phyloP scores from a whole-genome alignment of 2,329 filamentous ascomycete species.

The Clarireedia monteithiana region DNA sequence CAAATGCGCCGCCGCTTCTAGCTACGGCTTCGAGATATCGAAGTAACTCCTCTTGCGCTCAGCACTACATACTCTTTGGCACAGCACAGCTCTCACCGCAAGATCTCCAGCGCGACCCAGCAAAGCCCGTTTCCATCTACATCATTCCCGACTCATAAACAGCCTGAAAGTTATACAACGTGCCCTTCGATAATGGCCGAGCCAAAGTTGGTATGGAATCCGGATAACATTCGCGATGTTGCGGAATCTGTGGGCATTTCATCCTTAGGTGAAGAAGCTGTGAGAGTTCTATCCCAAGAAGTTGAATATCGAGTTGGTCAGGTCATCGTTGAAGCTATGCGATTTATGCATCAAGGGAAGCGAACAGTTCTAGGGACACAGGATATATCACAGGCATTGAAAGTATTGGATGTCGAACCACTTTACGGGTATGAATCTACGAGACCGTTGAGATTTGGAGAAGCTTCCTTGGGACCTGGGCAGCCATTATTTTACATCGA shows the following conservation, averaged over 20 bases:
- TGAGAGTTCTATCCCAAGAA: conserved; percentile 82
- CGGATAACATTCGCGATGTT: conserved; percentile 91
- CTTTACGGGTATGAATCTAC: conserved; percentile 95
- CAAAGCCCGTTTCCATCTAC: too few relatives aligned
- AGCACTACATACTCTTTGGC: too few relatives aligned
- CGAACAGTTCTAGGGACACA: conserved; percentile 82
- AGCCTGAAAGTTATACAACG: too few relatives aligned
- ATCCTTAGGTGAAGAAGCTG: conserved; percentile 73
- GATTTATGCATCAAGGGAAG: conserved; percentile 89
- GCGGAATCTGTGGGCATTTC: conserved; percentile 91
- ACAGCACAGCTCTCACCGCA: too few relatives aligned
- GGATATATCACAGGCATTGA: conserved; percentile 80
- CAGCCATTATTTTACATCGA: conserved; percentile 96
- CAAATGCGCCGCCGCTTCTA: too few relatives aligned
- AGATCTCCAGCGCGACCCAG: too few relatives aligned
- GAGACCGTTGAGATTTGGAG: conserved; percentile 80
- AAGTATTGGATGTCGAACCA: conserved; percentile 84
- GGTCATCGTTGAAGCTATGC: conserved; percentile 86
- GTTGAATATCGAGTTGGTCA: conserved; percentile 93
- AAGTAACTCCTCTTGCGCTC: too few relatives aligned
- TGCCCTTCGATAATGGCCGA: conserved; percentile 19
- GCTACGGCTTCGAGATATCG: too few relatives aligned
- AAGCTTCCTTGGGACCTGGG: conserved; percentile 86
- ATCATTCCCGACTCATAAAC: too few relatives aligned
- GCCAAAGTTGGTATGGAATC: conserved; percentile 70